phyloP scores from a whole-genome alignment of 1,139 yeast genomes.

The Hyphopichia khmerensis region DNA sequence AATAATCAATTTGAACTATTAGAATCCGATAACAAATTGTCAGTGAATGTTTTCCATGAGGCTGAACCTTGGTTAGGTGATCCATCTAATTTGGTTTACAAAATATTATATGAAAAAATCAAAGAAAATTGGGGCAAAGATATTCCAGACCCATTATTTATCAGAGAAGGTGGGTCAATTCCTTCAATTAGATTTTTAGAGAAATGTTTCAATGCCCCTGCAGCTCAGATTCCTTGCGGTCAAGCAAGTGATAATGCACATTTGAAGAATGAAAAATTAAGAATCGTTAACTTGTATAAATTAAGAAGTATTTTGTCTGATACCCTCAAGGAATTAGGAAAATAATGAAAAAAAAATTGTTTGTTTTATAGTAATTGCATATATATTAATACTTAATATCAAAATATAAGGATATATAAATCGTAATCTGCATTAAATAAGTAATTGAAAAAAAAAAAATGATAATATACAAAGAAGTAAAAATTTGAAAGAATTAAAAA shows the following conservation, averaged over 20 bases:
- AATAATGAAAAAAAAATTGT: background rate
- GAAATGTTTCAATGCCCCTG: constrained; percentile 78
- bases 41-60: constrained; percentile 66
- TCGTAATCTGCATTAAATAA: background rate
- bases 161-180: constrained; percentile 95
- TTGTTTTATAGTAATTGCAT: background rate
- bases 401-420: too few relatives aligned
- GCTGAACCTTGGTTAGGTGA: constrained; percentile 98
- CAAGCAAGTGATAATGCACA: constrained; percentile 96
- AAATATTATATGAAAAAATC: constrained; percentile 60
- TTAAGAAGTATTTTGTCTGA: constrained; percentile 65
- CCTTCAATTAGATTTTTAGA: constrained; percentile 88
- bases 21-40: constrained; percentile 58
- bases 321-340: constrained; percentile 46
- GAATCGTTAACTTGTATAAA: constrained; percentile 75
- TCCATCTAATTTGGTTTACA: constrained; percentile 70
- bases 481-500: background rate
- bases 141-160: constrained; percentile 67
- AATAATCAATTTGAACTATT: constrained; percentile 31
- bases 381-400: background rate
- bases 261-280: constrained; percentile 77
- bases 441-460: background rate
- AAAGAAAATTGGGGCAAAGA: constrained; percentile 60
- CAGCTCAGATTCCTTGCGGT: constrained; percentile 96
- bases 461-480: background rate